Evolutionary conservation across 2,329 filamentous ascomycete species (phyloP), one percentile per base, ranked within the genome.

Genomic region (Colletotrichum liriopes): DNA sequence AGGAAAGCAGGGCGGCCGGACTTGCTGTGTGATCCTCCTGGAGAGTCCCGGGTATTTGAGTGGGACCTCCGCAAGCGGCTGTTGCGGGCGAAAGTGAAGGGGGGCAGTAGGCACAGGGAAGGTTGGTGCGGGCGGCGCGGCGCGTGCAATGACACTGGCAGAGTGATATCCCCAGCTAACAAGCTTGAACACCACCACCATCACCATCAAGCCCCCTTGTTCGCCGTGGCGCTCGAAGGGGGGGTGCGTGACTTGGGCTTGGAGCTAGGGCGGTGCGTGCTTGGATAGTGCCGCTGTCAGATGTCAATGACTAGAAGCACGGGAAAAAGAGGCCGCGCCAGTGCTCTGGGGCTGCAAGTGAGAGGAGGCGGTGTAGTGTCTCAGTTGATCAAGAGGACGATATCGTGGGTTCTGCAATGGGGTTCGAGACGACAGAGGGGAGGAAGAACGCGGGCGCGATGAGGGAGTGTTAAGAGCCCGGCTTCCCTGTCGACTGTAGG

Each of bases 241-340:
- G 43, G n/a, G 26, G 35, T 39, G 54, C 54, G 54, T 72, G 65
- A 72, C 70, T 60, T 70, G 56, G 64, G 12, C 68, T 64, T 67
- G 12, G 56, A 51, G 47, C 68, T 67, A 60, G 47, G 54, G 35
- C 39, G 51, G 43, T 35, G 45, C 37, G 39, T 56, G 41, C 41
- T 47, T 61, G 18, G 26, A 64, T 69, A 60, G 67, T 70, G 65
- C 60, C 60, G 70, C 70, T 72, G 65, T 72, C 70, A 72, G 70
- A 72, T 70, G 70, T 65, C 47, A 65, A 69, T 43, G 47, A 18
- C 45, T 41, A 49, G 37, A 37, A 63, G 35, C 60, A 39, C n/a
- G 52, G 35, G n/a, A 69, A 37, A 52, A 51, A 20, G 59, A 54
- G 39, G 58, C 51, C 54, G 52, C 41, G 54, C 35, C 16, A 26